Evolutionary conservation across 495 filamentous ascomycete genomes (phyloP).

Genomic region (Penicillium ochrochloron): DNA sequence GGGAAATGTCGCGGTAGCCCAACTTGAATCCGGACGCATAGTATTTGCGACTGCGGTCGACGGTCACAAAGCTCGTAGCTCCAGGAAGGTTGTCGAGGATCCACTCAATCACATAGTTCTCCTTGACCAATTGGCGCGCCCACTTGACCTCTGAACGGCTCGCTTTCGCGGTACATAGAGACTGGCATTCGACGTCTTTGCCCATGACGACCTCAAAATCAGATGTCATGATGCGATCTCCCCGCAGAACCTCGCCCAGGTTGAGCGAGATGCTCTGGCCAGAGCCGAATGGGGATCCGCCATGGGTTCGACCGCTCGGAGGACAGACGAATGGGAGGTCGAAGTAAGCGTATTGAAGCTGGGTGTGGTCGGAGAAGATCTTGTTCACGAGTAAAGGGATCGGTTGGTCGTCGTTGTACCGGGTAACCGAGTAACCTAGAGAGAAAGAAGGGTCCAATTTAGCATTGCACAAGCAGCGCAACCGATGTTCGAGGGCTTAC

Average conservation of each 20-base stretch:
- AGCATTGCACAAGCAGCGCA: conserved; percentile 19
- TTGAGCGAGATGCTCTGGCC: conserved; percentile 85
- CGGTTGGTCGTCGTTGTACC: conserved; percentile 76
- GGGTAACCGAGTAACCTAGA: conserved; percentile 75
- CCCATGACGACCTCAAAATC: conserved; percentile 87
- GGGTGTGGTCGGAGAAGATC: conserved; percentile 89
- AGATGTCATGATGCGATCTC: conserved; percentile 86
- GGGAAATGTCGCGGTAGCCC: conserved; percentile 73
- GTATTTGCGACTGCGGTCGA: conserved; percentile 86
- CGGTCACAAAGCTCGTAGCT: conserved; percentile 89
- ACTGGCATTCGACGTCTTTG: conserved; percentile 74
- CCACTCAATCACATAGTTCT: conserved; percentile 93
- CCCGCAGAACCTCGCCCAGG: conserved; percentile 89
- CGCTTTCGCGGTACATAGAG: conserved; percentile 73
- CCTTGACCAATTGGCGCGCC: conserved; percentile 73
- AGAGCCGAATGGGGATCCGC: conserved; percentile 72
- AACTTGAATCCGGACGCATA: conserved; percentile 97
- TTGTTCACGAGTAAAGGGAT: conserved; percentile 95
- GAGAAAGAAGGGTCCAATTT: conserved; percentile 16
- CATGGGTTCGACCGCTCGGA: conserved; percentile 70
- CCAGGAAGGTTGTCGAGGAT: conserved; percentile 95
- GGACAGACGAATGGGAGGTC: conserved; percentile 93
- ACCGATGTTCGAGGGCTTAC: conserved; percentile 46
- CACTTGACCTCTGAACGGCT: conserved; percentile 68
- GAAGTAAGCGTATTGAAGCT: conserved; percentile 92